phyloP scores from a whole-genome alignment of 2,329 filamentous ascomycete species.

The Neopestalotiopsis sp. region DNA sequence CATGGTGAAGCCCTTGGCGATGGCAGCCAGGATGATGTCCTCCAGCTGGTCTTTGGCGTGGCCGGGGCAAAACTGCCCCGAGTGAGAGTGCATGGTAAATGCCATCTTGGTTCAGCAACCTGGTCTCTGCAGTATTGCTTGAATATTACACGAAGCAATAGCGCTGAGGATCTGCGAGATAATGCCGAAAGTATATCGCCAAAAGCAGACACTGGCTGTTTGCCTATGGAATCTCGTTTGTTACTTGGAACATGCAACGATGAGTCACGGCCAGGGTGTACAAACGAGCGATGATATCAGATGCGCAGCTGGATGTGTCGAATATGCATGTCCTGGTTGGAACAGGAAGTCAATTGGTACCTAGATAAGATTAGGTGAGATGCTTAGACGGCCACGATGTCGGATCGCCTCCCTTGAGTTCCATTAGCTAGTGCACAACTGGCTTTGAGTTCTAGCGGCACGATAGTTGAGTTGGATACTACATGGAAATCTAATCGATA shows the following conservation, averaged over 20 bases:
- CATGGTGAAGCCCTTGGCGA: conserved; percentile 77
- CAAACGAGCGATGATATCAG: not conserved
- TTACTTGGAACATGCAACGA: not conserved
- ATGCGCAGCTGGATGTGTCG: not conserved
- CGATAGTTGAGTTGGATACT: too few relatives aligned
- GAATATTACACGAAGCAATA: not conserved
- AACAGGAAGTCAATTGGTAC: not conserved
- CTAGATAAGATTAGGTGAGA: not conserved
- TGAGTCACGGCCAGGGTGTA: conserved; percentile 12
- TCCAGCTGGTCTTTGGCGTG: conserved; percentile 89
- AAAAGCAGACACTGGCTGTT: not conserved
- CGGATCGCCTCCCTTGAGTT: not conserved
- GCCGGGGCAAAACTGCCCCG: conserved; percentile 91
- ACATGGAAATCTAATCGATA: not conserved
- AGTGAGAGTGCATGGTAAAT: conserved; percentile 97
- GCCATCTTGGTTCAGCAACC: conserved; percentile 70
- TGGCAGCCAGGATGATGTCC: conserved; percentile 80
- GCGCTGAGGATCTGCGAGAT: not conserved
- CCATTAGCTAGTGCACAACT: not conserved
- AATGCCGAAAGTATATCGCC: not conserved
- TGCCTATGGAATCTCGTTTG: not conserved
- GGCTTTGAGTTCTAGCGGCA: not conserved
- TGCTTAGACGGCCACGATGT: not conserved
- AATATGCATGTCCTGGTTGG: not conserved
- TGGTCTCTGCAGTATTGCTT: not conserved